phyloP scores from a whole-genome alignment of 2,329 filamentous ascomycete species.

The Pseudohalonectria lignicola region DNA sequence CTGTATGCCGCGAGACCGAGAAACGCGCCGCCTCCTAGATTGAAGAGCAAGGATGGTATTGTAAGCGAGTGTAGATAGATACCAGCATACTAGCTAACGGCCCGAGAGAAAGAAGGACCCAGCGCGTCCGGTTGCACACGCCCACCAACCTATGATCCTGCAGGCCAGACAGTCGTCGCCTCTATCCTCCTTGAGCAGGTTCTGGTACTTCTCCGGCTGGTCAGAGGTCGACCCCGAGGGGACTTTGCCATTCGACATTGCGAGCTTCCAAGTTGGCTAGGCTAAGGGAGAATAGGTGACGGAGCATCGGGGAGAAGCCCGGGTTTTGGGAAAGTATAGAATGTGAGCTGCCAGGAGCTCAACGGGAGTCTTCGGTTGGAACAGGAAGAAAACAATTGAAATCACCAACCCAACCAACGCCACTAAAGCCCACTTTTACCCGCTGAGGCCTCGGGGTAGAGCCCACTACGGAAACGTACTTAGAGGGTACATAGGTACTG shows the following conservation, averaged over 20 bases:
- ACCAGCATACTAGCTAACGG: not conserved
- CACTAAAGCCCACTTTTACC: no score
- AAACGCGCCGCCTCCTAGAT: conserved; percentile 61
- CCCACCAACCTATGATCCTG: conserved; percentile 53
- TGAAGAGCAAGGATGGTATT: not conserved
- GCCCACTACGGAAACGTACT: no score
- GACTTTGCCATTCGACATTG: conserved; percentile 35
- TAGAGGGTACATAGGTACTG: no score
- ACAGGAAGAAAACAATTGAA: no score
- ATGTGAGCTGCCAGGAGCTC: no score
- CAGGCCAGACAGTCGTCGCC: conserved; percentile 61
- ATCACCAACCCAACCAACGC: no score
- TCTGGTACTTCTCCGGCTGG: conserved; percentile 50
- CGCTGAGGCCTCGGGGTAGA: not conserved
- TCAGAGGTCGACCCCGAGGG: conserved; percentile 43
- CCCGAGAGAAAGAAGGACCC: no score
- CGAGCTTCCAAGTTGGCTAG: conserved; percentile 3
- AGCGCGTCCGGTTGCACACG: not conserved
- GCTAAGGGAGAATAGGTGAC: no score
- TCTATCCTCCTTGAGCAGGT: conserved; percentile 42
- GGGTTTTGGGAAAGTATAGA: no score
- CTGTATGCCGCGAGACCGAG: conserved; percentile 67
- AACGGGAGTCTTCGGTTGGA: no score
- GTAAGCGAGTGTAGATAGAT: no score
- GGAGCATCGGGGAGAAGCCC: no score